Base-by-base conservation (phyloP, 2,329 filamentous ascomycete species). In the Calonectria leucothoes region DNA sequence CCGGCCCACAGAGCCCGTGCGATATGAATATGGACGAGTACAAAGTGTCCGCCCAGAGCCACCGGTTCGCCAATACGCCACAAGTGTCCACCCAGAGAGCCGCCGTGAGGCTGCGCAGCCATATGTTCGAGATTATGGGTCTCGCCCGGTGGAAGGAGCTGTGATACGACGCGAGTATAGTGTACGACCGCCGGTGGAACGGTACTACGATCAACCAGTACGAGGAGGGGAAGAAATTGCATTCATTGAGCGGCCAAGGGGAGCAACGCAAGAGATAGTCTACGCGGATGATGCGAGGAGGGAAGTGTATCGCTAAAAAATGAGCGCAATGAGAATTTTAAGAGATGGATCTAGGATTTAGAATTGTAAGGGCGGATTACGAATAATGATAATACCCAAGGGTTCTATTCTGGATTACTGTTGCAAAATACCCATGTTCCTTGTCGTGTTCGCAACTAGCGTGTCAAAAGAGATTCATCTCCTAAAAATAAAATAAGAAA, bases 1-100 rank as follows among this genome's bases (percentile, higher is more conserved):
- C 39, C 89, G 91, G 59, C 91, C 92, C 25, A 81, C 83, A 52
- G 89, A 89, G 61, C 71, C 83, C 68, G 74, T 85, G 37, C 83
- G 85, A 45, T 88, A 87, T 73, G 86, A 87, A 35, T 89, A 89
- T 76, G 82, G 84, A 31, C 84, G 87, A 74, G 80, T 88, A 71
- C 84, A 87, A 49, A 88, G 86, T 75, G 82, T 84, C 55, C 84
- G 85, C 48, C 84, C 86, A 23, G 85, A 86, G 35, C 78, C 75
- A 27, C 68, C 79, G 25, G 68, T 76, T 37, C 78, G 77, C 69
- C 82, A 82, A 37, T 83, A 83, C 70, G 76, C 73, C 55, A 73
- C 78, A 20, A 79, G 74, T 66, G 73, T 79, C 45, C 82, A 81
- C 68, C 75, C 79, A 27, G 82, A 84, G 31, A 70, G 75, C 67